Base-by-base conservation (phyloP, 768 basidiomycete genomes). In the Aureoboletus auriporus region DNA sequence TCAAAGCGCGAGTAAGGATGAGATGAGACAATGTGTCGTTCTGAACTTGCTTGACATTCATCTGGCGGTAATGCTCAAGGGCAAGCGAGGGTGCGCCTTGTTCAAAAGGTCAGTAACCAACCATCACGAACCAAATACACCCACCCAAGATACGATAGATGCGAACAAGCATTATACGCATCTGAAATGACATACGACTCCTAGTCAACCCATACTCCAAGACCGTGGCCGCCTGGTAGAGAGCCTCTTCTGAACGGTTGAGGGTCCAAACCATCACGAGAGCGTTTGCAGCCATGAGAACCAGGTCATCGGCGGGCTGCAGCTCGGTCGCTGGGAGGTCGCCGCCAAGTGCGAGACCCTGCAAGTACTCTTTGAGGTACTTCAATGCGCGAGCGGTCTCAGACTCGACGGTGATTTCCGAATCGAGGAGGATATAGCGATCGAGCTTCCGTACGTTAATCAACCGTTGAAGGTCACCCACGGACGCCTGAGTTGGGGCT, bases 21-120 rank as follows among this genome's bases (percentile, higher is more conserved):
- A 90, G 78, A 62, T 95, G 89, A 2, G 89, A 90, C 8, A 96
- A 73, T 1, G 93, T 95, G 59, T 96, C 93, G 49, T 86, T 79
- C 63, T 95, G 92, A 20, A 94, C 78, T 58, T 90, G 86, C 63
- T 93, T 93, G 52, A 89, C 72, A 51, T 83, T 81, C 71, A 94
- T 75, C 20, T 72, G 69, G 27, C 82, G 81, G 62, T 91, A 94
- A 59, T 93, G 90, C 46, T 89, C 84, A 53, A 92, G 55, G 4
- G 89, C 84, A 36, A 81, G 67, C 5, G 81, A 77, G 0, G 90
- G 75, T 13, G 87, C 85, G 49, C 88, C 91, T 92, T 55, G 11
- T 26, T 12, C 40, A 12, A 41, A 45, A 26, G n/a, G 39, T 57
- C 17, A 50, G 49, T 30, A 35, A 30, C 36, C 14, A 14, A 23